These are phyloP conservation scores for Lonicera japonica DNA, from an alignment of 129 eudicot species.

Conservation along the genomic window DNA sequence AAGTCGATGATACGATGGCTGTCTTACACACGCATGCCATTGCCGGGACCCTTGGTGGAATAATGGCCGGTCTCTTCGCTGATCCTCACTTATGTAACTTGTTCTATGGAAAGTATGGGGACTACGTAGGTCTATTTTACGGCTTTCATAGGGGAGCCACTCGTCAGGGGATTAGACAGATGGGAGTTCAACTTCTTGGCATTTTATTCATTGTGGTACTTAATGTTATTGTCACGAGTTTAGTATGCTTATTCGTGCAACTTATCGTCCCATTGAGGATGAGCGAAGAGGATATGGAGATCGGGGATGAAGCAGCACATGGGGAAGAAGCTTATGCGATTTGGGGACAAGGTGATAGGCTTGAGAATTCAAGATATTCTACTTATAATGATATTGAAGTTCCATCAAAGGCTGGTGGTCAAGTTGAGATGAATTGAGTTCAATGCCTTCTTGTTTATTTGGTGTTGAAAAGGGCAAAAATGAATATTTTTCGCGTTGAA, in stretches of 20 bases:
- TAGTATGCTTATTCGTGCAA: conserved; percentile 44
- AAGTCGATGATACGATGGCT: conserved; percentile 61
- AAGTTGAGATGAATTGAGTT: conserved; percentile 40
- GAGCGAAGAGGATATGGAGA: conserved; percentile 57
- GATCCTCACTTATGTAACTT: conserved; percentile 47
- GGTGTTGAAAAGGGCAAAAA: neutral
- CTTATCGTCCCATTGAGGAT: conserved; percentile 65
- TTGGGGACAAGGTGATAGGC: conserved; percentile 62
- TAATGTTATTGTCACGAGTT: conserved; percentile 56
- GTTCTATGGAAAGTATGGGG: conserved; percentile 31
- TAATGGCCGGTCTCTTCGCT: conserved; percentile 47
- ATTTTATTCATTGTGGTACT: conserved; percentile 38
- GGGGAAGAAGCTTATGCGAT: conserved; percentile 81
- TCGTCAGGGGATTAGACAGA: conserved; percentile 47
- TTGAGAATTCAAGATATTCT: conserved; percentile 41
- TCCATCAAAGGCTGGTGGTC: conserved; percentile 10
- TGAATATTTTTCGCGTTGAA: too few species aligned
- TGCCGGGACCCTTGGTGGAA: conserved; percentile 51
- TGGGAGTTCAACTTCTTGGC: conserved; percentile 54
- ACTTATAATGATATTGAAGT: conserved; percentile 34
- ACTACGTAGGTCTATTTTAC: conserved; percentile 49
- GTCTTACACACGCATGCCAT: conserved; percentile 59
- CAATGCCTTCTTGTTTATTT: neutral
- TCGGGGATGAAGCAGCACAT: conserved; percentile 72
- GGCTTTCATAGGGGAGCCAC: conserved; percentile 22